These are phyloP conservation scores for Chloris gayana DNA, from an alignment of 176 grass and related monocot species.

Conservation along the genomic window DNA sequence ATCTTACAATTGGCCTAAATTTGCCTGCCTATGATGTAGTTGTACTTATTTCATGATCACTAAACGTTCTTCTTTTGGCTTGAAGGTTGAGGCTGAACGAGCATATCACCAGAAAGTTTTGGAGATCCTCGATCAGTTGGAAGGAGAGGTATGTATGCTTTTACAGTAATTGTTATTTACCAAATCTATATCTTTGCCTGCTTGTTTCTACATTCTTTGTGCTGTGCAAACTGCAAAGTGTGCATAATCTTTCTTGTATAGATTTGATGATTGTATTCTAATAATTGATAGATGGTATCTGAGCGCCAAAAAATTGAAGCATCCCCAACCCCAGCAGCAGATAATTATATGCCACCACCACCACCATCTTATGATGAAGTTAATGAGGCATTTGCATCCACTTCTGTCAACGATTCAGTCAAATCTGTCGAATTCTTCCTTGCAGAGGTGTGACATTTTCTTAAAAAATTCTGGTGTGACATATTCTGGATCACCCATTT, in stretches of 20 bases:
- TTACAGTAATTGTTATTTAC: background rate
- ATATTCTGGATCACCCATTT: too few species aligned
- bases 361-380: slow-evolving; percentile 71
- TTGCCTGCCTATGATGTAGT: background rate
- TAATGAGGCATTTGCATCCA: slow-evolving; percentile 57
- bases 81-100: slow-evolving; percentile 82
- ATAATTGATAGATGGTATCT: slow-evolving; percentile 74
- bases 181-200: slow-evolving; percentile 4
- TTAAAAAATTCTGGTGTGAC: background rate
- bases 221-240: background rate
- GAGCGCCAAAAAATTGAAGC: slow-evolving; percentile 82
- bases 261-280: slow-evolving; percentile 16
- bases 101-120: slow-evolving; percentile 84
- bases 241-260: background rate
- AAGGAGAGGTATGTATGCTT: slow-evolving; percentile 58
- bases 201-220: background rate
- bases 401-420: slow-evolving; percentile 53
- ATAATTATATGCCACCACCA: slow-evolving; percentile 61
- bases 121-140: slow-evolving; percentile 83
- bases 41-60: background rate
- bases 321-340: slow-evolving; percentile 49
- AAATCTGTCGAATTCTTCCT: slow-evolving; percentile 78
- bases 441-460: slow-evolving; percentile 62
- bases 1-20: background rate
- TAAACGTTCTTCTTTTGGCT: slow-evolving; percentile 33